Percentiles rank a stretch among this genome's conserved stretches.
Conservation (phyloP, 371 early-diverging fungal species). For the Polyrhizophydium stewartii region DNA sequence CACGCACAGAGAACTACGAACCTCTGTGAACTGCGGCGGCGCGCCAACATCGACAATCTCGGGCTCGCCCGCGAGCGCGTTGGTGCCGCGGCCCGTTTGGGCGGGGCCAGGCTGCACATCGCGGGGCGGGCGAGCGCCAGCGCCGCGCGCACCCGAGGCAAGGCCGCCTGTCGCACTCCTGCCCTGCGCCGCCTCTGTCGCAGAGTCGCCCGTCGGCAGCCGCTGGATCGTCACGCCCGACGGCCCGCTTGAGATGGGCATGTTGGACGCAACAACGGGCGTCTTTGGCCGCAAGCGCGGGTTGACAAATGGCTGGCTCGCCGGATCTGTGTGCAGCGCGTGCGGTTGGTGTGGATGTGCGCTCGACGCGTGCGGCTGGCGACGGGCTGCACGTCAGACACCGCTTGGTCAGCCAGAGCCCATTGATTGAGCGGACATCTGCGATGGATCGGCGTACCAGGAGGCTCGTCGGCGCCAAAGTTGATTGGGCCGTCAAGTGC, state of each 20-base stretch:
- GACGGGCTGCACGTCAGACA: background rate
- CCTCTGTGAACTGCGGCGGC: slow-evolving; percentile 15
- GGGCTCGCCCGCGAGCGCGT: slow-evolving; percentile 8
- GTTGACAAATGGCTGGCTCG: background rate
- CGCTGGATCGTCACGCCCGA: background rate
- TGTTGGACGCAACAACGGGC: background rate
- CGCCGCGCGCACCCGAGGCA: no score
- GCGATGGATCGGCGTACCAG: background rate
- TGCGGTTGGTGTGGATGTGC: slow-evolving; percentile 1
- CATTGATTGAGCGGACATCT: no score
- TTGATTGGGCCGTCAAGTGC: background rate
- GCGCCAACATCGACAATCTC: slow-evolving; percentile 34
- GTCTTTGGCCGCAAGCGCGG: background rate
- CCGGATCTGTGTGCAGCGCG: slow-evolving; percentile 13
- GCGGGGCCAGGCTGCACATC: no score
- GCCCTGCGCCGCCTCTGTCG: background rate
- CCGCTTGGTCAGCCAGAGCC: no score
- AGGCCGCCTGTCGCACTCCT: background rate
- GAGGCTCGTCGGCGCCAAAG: background rate
- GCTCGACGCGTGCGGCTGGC: background rate
- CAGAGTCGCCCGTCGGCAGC: background rate
- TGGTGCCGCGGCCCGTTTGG: no score
- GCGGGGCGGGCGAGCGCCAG: no score
- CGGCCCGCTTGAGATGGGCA: background rate
- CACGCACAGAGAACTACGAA: no score